A percentile compares a stretch with the other conserved stretches of the same genome.
Evolutionary conservation across 164 flowering plant species (phyloP).

Genomic region (Vitis amurensis): DNA sequence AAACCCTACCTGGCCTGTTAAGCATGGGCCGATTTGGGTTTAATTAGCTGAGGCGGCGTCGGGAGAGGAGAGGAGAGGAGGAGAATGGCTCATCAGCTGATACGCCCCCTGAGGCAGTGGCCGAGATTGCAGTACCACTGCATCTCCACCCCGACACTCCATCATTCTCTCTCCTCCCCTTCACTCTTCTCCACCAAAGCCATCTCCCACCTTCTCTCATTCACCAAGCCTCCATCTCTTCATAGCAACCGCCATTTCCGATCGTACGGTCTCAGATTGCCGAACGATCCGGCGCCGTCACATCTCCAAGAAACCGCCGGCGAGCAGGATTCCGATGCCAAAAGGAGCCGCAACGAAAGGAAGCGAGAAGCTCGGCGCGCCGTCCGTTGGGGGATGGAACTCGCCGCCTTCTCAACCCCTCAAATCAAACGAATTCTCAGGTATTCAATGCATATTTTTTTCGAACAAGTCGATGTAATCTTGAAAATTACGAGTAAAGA

Average conservation of each 20-base stretch:
- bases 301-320: slow-evolving; percentile 16
- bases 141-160: slow-evolving; percentile 15
- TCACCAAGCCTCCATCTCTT: slow-evolving; percentile 14
- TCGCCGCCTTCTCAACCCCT: slow-evolving; percentile 64
- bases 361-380: slow-evolving; percentile 85
- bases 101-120: slow-evolving; percentile 40
- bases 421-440: slow-evolving; percentile 80
- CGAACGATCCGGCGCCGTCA: slow-evolving; percentile 23
- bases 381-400: slow-evolving; percentile 86
- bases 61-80: too few species aligned
- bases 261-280: slow-evolving; percentile 36
- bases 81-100: slow-evolving; percentile 33
- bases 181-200: slow-evolving; percentile 10
- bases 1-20: too few species aligned
- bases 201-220: slow-evolving; percentile 9
- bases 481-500: background rate
- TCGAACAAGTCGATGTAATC: background rate
- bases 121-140: slow-evolving; percentile 30
- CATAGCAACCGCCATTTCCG: slow-evolving; percentile 28
- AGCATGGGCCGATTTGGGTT: too few species aligned
- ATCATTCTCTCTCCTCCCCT: slow-evolving; percentile 10
- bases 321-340: slow-evolving; percentile 30
- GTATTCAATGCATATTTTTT: slow-evolving; percentile 21
- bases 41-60: too few species aligned
- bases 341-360: slow-evolving; percentile 75